Conservation (phyloP, 805 yeast genomes). For the Saccharomycopsis oosterbeekiorum region DNA sequence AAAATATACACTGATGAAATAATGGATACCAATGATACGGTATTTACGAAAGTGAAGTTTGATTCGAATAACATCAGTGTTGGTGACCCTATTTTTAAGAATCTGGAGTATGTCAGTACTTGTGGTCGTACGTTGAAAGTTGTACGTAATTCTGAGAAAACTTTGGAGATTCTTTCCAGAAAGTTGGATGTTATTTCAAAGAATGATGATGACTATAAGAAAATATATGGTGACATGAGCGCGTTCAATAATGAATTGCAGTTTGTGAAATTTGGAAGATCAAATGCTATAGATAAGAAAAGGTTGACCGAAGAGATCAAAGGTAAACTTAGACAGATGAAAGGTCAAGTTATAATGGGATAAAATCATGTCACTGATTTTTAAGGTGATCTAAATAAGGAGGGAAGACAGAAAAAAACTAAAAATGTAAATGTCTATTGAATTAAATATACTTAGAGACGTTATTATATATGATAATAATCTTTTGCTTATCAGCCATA, state of each 20-base stretch:
- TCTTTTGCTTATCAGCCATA: too few relatives aligned
- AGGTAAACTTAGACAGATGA: slow-evolving; percentile 10
- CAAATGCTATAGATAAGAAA: slow-evolving; percentile 1
- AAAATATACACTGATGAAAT: slow-evolving; percentile 9
- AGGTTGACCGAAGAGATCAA: slow-evolving; percentile 5
- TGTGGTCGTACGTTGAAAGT: neutral
- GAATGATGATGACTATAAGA: neutral
- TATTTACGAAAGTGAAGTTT: neutral
- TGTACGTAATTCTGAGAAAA: neutral
- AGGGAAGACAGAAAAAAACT: too few relatives aligned
- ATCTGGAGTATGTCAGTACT: slow-evolving; percentile 12
- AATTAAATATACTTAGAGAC: too few relatives aligned
- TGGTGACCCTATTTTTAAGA: slow-evolving; percentile 4
- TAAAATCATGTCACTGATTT: neutral
- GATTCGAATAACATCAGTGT: neutral
- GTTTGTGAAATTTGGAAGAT: neutral
- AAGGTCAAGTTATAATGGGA: slow-evolving; percentile 6
- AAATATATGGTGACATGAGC: neutral
- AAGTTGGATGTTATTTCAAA: neutral
- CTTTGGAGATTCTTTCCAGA: slow-evolving; percentile 4
- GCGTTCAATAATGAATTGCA: slow-evolving; percentile 8
- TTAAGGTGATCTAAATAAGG: too few relatives aligned
- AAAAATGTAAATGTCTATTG: too few relatives aligned
- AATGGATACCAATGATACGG: slow-evolving; percentile 9
- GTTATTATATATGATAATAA: too few relatives aligned